Base-by-base conservation (phyloP, 768 basidiomycete species). In the Omphalotus guepiniiformis region DNA sequence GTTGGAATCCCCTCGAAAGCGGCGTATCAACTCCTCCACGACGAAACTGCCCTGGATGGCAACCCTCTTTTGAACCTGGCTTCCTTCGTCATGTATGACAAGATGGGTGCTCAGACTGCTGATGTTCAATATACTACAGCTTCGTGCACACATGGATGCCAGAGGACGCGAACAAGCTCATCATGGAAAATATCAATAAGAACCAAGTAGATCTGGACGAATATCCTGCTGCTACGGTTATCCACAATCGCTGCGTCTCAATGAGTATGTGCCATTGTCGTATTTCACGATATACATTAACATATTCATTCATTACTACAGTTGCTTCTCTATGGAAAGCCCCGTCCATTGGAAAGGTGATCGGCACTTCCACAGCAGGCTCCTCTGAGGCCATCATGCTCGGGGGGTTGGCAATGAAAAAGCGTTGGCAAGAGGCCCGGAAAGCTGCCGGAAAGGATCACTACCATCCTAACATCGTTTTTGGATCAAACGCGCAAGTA, bases 371-470 rank as follows among this genome's bases (percentile, higher is more conserved):
- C 9, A 83, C 82, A 8, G 80, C 80, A 4, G 82, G 82, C 3
- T 79, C 76, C 3, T 79, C 74, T 12, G 82, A 85, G 61, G 83
- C 82, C 1, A 83, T 84, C 62, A 79, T 81, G 75, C 77, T 85
- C 7, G 82, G 79, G n/a, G 82, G 82, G 12, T 63, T 85, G 1
- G 82, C 84, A 1, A 68, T 83, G 67, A 86, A 86, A 64, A 76
- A 78, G 59, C 65, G 73, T 22, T 85, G 83, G 83, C 82, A 77
- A 72, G 75, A 76, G 18, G 67, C 67, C 0, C 76, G 83, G 15
- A 84, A 83, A 58, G 70, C 73, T 19, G 78, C 76, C 23, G 75
- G 77, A 34, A 76, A 82, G 53, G 78, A 80, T 39, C 55, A 67
- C 39, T 72, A 58, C 53, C 75, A 81, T 39, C 82, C 81, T 2